phyloP scores from a whole-genome alignment of 305 asterid species.

The Nicotiana rustica region DNA sequence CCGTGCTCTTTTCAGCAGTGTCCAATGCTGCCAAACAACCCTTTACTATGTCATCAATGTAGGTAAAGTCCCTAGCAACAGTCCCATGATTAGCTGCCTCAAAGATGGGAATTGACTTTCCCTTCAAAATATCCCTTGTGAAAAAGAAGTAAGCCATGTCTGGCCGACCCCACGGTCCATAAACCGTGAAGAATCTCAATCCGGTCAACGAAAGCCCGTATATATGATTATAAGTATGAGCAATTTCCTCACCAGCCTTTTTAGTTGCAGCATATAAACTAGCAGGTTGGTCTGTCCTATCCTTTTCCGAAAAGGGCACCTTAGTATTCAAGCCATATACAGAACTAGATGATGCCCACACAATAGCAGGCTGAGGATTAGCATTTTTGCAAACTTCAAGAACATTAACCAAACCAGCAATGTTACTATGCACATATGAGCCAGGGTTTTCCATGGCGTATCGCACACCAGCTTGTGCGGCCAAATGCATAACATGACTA shows the following conservation, averaged over 20 bases:
- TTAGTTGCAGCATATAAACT: conserved; percentile 93
- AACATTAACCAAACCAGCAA: conserved; percentile 81
- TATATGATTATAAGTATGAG: conserved; percentile 88
- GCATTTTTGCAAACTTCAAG: conserved; percentile 83
- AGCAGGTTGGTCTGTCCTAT: conserved; percentile 91
- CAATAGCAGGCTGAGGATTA: conserved; percentile 91
- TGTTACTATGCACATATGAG: conserved; percentile 90
- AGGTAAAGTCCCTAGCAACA: conserved; percentile 92
- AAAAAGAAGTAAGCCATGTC: conserved; percentile 98
- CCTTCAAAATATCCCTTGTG: conserved; percentile 79
- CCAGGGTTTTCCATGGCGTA: conserved; percentile 96
- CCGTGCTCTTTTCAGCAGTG: conserved; percentile 92
- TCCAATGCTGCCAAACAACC: conserved; percentile 89
- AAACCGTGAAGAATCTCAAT: conserved; percentile 88
- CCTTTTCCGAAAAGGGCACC: conserved; percentile 82
- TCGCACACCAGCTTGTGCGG: conserved; percentile 95
- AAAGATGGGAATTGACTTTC: conserved; percentile 81
- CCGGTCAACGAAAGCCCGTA: conserved; percentile 91
- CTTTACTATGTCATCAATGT: conserved; percentile 91
- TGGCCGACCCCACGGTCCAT: conserved; percentile 99
- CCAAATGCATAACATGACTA: conserved; percentile 94
- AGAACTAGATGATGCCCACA: conserved; percentile 98
- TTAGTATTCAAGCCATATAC: conserved; percentile 87
- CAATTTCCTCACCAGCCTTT: conserved; percentile 93
- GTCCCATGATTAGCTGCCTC: conserved; percentile 91